phyloP scores from a whole-genome alignment of 129 eudicot genomes.

The Saussurea involucrata region DNA sequence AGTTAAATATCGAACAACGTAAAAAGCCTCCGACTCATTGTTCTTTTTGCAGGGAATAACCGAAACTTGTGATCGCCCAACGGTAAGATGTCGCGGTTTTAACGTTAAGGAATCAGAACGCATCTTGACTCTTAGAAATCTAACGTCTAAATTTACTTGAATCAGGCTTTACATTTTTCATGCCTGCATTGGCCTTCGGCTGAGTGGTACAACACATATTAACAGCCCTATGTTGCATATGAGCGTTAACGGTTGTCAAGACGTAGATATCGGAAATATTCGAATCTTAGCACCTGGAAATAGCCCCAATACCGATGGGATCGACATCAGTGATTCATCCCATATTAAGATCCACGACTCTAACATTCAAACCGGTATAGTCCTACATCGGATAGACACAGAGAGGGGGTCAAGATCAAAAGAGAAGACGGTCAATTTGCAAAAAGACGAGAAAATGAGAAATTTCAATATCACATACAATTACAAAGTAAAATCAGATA shows the following conservation, averaged over 20 bases:
- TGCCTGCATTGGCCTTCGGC: slow-evolving; percentile 37
- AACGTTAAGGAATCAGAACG: neutral
- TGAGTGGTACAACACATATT: slow-evolving; percentile 31
- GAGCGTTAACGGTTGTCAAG: slow-evolving; percentile 14
- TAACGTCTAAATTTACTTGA: neutral
- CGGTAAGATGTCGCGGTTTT: slow-evolving; percentile 22
- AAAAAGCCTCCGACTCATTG: neutral
- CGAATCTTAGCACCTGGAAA: slow-evolving; percentile 35
- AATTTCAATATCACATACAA: no score
- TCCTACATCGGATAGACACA: no score
- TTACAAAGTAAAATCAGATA: no score
- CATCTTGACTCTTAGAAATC: neutral
- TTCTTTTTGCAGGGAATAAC: slow-evolving; percentile 12
- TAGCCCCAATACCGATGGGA: slow-evolving; percentile 59
- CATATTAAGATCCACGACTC: slow-evolving; percentile 32
- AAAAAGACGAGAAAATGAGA: no score
- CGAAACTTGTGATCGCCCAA: slow-evolving; percentile 20
- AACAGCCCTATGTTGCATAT: slow-evolving; percentile 46
- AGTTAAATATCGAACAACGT: neutral
- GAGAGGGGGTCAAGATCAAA: no score
- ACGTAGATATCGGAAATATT: slow-evolving; percentile 18
- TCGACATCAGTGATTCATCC: slow-evolving; percentile 34
- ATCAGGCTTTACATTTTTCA: slow-evolving; percentile 52
- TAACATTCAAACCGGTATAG: slow-evolving; percentile 37
- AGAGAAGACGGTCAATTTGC: no score